Conservation (phyloP, 139 green algal genomes). For the Zygnema cylindricum region DNA sequence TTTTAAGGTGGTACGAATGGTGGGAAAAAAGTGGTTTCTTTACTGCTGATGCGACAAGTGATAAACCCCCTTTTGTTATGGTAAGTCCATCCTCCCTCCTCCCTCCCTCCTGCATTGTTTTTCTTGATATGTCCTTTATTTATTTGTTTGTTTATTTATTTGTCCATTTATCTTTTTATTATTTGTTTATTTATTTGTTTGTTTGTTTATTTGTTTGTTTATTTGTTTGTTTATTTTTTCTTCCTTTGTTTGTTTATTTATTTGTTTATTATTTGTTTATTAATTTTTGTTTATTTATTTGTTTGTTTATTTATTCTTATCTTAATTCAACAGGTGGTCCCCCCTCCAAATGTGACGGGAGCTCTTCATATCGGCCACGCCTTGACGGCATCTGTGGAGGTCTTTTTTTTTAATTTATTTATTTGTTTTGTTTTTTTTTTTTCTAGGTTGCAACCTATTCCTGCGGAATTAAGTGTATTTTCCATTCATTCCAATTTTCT, state of each 20-base stretch:
- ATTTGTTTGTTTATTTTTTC: too few relatives aligned
- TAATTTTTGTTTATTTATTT: background rate
- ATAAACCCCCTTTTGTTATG: constrained; percentile 91
- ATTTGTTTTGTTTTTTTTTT: too few relatives aligned
- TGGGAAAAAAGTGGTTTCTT: constrained; percentile 82
- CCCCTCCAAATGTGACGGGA: constrained; percentile 97
- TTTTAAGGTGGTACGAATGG: constrained; percentile 74
- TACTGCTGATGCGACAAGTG: constrained; percentile 75
- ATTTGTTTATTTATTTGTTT: too few relatives aligned
- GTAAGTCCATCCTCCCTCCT: constrained; percentile 65
- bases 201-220: too few relatives aligned
- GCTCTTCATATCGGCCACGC: constrained; percentile 97
- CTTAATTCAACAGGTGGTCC: constrained; percentile 71
- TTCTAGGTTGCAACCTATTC: too few relatives aligned
- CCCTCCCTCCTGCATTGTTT: background rate
- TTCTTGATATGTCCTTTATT: background rate
- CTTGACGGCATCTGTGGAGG: constrained; percentile 79
- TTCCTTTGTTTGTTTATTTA: too few relatives aligned
- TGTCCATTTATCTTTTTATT: too few relatives aligned
- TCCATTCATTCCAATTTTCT: too few relatives aligned
- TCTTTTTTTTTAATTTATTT: too few relatives aligned
- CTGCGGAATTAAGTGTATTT: too few relatives aligned
- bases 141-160: too few relatives aligned
- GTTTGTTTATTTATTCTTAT: background rate
- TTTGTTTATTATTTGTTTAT: too few relatives aligned